Conservation (phyloP, 2,329 filamentous ascomycete species). For the Orbilia ellipsospora region DNA sequence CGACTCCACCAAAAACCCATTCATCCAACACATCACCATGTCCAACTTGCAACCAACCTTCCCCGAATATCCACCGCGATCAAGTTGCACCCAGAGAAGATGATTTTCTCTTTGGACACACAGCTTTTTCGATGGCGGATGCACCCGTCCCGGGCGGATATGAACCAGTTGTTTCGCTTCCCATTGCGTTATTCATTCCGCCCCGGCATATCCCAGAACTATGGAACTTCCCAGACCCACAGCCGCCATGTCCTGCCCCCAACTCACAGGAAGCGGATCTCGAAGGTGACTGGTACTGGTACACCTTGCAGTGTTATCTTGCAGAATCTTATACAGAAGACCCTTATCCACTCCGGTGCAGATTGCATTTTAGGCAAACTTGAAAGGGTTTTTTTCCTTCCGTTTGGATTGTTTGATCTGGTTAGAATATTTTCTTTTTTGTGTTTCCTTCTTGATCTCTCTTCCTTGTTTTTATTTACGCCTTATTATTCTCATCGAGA, state of each 20-base stretch:
- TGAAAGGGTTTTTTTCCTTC: neutral
- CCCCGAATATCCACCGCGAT: slow-evolving; percentile 15
- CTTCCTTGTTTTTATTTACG: neutral
- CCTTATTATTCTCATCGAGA: slow-evolving; percentile 4
- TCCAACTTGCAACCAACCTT: slow-evolving; percentile 20
- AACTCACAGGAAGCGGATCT: slow-evolving; percentile 37
- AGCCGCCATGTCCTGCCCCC: slow-evolving; percentile 40
- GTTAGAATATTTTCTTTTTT: neutral
- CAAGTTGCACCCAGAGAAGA: slow-evolving; percentile 5
- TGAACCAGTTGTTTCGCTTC: slow-evolving; percentile 39
- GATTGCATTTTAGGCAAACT: slow-evolving; percentile 37
- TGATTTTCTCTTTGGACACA: slow-evolving; percentile 28
- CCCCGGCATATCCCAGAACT: slow-evolving; percentile 53
- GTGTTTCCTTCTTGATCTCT: neutral
- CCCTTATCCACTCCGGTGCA: slow-evolving; percentile 47
- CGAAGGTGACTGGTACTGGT: slow-evolving; percentile 22
- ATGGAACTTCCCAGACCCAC: slow-evolving; percentile 52
- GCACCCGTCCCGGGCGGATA: slow-evolving; percentile 51
- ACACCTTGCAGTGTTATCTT: slow-evolving; percentile 45
- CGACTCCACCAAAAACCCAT: slow-evolving; percentile 26
- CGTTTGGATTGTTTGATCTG: neutral
- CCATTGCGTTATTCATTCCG: slow-evolving; percentile 55
- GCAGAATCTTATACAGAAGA: slow-evolving; percentile 49
- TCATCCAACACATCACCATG: slow-evolving; percentile 42
- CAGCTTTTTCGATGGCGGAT: slow-evolving; percentile 46